Evolutionary conservation across 1,284 basidiomycete genomes (phyloP).

Genomic region (Sparassis latifolia): DNA sequence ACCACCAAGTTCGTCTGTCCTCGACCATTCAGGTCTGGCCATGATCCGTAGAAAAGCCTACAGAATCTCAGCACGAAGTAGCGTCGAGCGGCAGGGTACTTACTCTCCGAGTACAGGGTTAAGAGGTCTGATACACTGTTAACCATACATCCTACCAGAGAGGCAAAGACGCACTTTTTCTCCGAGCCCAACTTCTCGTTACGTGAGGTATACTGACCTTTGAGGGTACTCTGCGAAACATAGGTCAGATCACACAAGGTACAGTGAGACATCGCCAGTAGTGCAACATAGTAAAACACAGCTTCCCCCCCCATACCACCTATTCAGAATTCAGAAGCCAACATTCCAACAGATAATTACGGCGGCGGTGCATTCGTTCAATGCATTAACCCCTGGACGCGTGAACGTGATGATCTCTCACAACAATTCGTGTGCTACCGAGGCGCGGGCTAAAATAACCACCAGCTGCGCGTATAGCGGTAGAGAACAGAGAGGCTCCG

Average conservation of each 20-base stretch:
- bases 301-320: background rate
- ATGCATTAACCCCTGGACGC: too few relatives aligned
- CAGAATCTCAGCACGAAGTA: background rate
- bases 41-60: constrained; percentile 87
- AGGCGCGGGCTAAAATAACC: too few relatives aligned
- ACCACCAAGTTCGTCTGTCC: constrained; percentile 84
- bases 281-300: too few relatives aligned
- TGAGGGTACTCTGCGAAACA: constrained; percentile 67
- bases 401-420: too few relatives aligned
- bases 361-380: too few relatives aligned
- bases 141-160: background rate
- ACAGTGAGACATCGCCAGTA: background rate
- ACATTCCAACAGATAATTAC: too few relatives aligned
- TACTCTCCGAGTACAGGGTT: constrained; percentile 95
- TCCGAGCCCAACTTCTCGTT: constrained; percentile 94
- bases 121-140: constrained; percentile 55
- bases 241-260: background rate
- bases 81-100: constrained; percentile 23
- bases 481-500: too few relatives aligned
- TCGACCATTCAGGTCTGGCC: constrained; percentile 78
- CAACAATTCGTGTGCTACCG: too few relatives aligned
- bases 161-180: constrained; percentile 67
- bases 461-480: too few relatives aligned
- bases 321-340: background rate
- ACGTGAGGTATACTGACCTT: constrained; percentile 90